phyloP scores from a whole-genome alignment of 2,329 filamentous ascomycete species.

The Trichoderma simmonsii region DNA sequence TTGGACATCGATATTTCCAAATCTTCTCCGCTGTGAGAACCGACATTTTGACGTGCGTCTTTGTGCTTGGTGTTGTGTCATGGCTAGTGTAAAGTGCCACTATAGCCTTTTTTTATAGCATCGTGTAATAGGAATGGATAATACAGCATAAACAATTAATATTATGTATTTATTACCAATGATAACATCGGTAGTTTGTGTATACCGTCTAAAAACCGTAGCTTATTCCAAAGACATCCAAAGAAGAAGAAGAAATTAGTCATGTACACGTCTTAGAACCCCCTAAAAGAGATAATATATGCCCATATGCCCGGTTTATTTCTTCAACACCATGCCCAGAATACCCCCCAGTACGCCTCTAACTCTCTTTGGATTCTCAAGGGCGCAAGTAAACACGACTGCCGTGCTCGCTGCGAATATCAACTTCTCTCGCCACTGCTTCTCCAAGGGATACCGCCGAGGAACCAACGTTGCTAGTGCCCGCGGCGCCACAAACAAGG shows the following conservation, averaged over 20 bases:
- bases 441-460: constrained; percentile 58
- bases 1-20: constrained; percentile 62
- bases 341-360: constrained; percentile 66
- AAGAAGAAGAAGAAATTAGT: not conserved
- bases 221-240: not conserved
- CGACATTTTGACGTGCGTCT: constrained; percentile 73
- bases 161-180: not conserved
- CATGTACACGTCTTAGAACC: not conserved
- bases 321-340: constrained; percentile 48
- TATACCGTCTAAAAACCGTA: not conserved
- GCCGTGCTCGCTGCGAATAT: constrained; percentile 67
- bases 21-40: constrained; percentile 69
- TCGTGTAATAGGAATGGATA: not conserved
- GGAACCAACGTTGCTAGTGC: constrained; percentile 74
- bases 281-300: not conserved
- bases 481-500: constrained; percentile 76
- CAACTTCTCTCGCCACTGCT: constrained; percentile 65
- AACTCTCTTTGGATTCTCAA: constrained; percentile 61
- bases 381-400: constrained; percentile 64
- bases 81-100: constrained; percentile 34
- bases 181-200: not conserved
- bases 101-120: not conserved
- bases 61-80: constrained; percentile 63
- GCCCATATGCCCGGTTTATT: constrained; percentile 23
- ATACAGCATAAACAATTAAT: not conserved